Base-by-base conservation (phyloP, 2,329 filamentous ascomycete species). In the Alternaria angustiovoidea region DNA sequence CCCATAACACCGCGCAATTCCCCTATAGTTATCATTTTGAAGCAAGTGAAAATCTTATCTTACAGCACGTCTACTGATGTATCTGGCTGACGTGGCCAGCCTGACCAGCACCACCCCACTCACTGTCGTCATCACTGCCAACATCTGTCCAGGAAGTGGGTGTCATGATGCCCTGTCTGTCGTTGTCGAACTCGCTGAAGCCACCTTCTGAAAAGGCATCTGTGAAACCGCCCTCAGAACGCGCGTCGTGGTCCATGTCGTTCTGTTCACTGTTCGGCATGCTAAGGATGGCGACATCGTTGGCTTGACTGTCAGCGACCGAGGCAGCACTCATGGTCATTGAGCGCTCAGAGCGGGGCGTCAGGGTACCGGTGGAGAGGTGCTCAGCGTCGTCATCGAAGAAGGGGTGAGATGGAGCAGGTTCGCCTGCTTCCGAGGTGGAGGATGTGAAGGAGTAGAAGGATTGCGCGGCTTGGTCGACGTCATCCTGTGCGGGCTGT, bases 141-240 rank as follows among this genome's bases (percentile, higher is more conserved):
- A 80, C 73, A 57, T 80, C 78, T 39, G 76, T 78, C 78, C 78
- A 80, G 24, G 71, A 75, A 14, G 63, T 72, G 9, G 78, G 78
- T 7, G 78, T 80, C 70, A 75, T 72, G 16, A 74, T 66, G 16
- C 78, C 78, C 4, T 47, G 16, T 36, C 57, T 47, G 0, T 51
- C 66, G 14, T 66, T 51, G 14, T 66, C 65, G 5, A 72, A 60
- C 48, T 78, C 77, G 41, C 74, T 75, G 58, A 76, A 77, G 0
- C 74, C 72, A 1, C 65, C 68, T 32, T 78, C 75, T 0, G 69
- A 74, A 63, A 76, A 74, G 3, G 75, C 76, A 22, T 79, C 78
- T 2, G 74, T 76, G 42, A 78, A 79, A 8, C 75, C 76, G 36
- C 67, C 66, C 36, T 79, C 76, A 0, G 75, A 75, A 38, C 73